These are phyloP conservation scores for Rhytidiadelphus loreus DNA, from an alignment of 225 moss, liverwort and hornwort genomes.

Conservation along the genomic window DNA sequence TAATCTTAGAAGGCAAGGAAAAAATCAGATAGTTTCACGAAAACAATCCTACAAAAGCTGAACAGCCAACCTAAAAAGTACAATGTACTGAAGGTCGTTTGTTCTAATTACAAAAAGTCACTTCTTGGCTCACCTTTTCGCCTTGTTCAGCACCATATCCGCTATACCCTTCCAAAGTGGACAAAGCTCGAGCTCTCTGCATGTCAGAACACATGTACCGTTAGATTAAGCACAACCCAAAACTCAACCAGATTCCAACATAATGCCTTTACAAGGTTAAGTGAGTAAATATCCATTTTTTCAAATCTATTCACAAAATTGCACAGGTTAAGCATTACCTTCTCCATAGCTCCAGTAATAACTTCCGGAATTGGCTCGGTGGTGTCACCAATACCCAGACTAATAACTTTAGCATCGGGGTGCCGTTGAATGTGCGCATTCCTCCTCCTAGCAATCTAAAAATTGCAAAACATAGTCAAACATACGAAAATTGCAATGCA, in stretches of 20 bases:
- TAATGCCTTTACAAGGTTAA: not conserved
- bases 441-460: conserved; percentile 73
- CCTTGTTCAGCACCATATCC: conserved; percentile 99
- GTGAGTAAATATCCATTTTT: not conserved
- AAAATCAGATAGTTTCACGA: not conserved
- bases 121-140: conserved; percentile 43
- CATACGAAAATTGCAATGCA: not conserved
- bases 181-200: conserved; percentile 81
- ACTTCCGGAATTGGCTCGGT: conserved; percentile 88
- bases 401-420: conserved; percentile 89
- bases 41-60: not conserved
- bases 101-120: not conserved
- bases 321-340: conserved; percentile 22
- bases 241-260: not conserved
- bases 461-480: not conserved
- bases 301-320: not conserved
- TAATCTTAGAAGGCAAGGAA: not conserved
- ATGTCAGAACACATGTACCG: not conserved
- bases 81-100: not conserved
- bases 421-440: conserved; percentile 65
- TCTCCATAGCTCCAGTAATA: conserved; percentile 73
- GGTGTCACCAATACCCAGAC: conserved; percentile 93
- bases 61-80: not conserved
- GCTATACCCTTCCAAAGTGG: conserved; percentile 81
- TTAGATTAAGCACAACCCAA: not conserved